These are phyloP conservation scores for Lentinula detonsa DNA, from an alignment of 768 basidiomycete species.

Conservation along the genomic window DNA sequence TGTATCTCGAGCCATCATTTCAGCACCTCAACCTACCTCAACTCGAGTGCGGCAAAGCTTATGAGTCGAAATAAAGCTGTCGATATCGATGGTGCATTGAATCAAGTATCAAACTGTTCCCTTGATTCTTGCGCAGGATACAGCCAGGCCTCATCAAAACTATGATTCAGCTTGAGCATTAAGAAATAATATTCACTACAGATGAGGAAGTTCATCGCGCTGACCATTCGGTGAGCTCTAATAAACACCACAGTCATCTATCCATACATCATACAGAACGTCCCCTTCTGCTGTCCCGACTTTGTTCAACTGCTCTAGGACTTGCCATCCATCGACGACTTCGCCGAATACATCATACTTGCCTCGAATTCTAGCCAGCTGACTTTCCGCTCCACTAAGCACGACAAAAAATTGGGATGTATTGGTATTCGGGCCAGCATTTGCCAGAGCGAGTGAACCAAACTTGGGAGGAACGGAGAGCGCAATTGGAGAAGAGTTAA, in stretches of 20 bases:
- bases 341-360: slow-evolving; percentile 3
- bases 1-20: no score
- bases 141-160: no score
- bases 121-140: no score
- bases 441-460: background rate
- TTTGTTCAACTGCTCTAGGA: background rate
- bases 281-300: slow-evolving; percentile 1
- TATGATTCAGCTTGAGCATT: no score
- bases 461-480: slow-evolving; percentile 1
- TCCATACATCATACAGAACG: background rate
- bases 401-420: slow-evolving; percentile 1
- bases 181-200: no score
- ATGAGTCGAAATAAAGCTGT: no score
- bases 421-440: background rate
- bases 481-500: background rate
- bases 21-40: no score
- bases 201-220: no score
- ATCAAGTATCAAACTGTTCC: no score
- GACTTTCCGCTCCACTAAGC: background rate
- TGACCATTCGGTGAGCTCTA: background rate
- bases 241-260: slow-evolving; percentile 1
- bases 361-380: background rate
- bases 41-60: no score
- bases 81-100: no score
- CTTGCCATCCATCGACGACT: slow-evolving; percentile 2